A percentile compares a stretch with the other conserved stretches of the same genome.
These are phyloP conservation scores for Omphalotus olearius DNA, from an alignment of 1,284 basidiomycete genomes.

Conservation along the genomic window DNA sequence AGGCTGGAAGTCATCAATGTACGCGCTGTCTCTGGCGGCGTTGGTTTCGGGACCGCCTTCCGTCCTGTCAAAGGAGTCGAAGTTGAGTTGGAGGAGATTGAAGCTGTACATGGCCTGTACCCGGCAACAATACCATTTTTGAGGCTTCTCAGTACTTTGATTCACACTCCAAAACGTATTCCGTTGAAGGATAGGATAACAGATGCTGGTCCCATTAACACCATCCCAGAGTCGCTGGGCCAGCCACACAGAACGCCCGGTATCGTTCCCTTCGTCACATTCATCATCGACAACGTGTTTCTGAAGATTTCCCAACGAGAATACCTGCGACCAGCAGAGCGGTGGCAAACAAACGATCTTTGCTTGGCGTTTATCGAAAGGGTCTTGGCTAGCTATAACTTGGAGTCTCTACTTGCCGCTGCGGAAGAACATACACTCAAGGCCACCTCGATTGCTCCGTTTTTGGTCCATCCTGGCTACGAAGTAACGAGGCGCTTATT, in stretches of 20 bases:
- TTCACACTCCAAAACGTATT: constrained; percentile 72
- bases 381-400: constrained; percentile 76
- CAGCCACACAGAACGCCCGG: constrained; percentile 74
- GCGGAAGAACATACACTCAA: constrained; percentile 48
- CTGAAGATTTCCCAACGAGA: constrained; percentile 67
- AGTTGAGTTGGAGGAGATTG: constrained; percentile 83
- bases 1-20: constrained; percentile 81
- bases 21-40: constrained; percentile 34
- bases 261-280: constrained; percentile 74
- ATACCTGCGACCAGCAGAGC: constrained; percentile 70
- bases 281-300: constrained; percentile 89
- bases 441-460: constrained; percentile 46
- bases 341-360: constrained; percentile 85
- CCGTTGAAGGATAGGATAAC: constrained; percentile 54
- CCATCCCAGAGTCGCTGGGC: constrained; percentile 74
- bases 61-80: constrained; percentile 67
- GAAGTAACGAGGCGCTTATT: constrained; percentile 81
- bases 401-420: constrained; percentile 57
- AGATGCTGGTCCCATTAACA: constrained; percentile 61
- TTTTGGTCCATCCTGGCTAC: constrained; percentile 84
- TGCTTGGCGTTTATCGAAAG: constrained; percentile 86
- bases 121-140: constrained; percentile 89
- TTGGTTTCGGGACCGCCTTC: constrained; percentile 35
- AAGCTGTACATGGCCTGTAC: constrained; percentile 75
- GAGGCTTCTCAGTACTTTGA: constrained; percentile 75